phyloP scores from a whole-genome alignment of 345 rosid species.

The Lepidium aucheri region DNA sequence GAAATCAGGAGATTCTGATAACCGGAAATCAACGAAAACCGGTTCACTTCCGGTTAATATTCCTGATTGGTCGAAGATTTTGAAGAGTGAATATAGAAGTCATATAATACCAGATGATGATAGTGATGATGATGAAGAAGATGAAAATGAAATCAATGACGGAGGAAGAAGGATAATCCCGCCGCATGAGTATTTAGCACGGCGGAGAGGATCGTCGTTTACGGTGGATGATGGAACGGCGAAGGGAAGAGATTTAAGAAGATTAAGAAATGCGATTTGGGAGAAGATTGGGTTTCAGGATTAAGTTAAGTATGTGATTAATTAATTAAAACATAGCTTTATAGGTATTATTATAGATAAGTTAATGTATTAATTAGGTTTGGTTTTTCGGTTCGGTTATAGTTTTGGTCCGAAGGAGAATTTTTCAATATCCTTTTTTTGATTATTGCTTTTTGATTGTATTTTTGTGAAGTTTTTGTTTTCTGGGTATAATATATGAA shows the following conservation, averaged over 20 bases:
- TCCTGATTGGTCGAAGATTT: constrained; percentile 82
- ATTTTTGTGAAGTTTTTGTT: background rate
- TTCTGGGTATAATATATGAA: background rate
- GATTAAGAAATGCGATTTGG: constrained; percentile 58
- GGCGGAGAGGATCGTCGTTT: constrained; percentile 48
- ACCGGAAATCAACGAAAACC: constrained; percentile 5
- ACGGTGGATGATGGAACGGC: constrained; percentile 49
- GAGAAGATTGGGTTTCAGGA: constrained; percentile 55
- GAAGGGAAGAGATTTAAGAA: constrained; percentile 53
- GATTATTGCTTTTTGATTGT: background rate
- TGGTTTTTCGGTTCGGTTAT: background rate
- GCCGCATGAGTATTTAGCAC: constrained; percentile 55
- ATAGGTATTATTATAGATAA: background rate
- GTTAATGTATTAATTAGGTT: background rate
- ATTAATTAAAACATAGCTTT: background rate
- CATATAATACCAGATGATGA: constrained; percentile 28
- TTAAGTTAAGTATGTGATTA: constrained; percentile 24
- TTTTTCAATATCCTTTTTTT: constrained; percentile 2
- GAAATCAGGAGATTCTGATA: constrained; percentile 22
- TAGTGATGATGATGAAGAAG: constrained; percentile 18
- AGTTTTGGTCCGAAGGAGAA: constrained; percentile 16
- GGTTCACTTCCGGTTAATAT: constrained; percentile 63
- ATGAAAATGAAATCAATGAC: constrained; percentile 4
- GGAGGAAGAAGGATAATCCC: constrained; percentile 30
- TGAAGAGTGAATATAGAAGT: constrained; percentile 34